These are phyloP conservation scores for Hygrocybe punicea DNA, from an alignment of 768 basidiomycete species.

Conservation along the genomic window DNA sequence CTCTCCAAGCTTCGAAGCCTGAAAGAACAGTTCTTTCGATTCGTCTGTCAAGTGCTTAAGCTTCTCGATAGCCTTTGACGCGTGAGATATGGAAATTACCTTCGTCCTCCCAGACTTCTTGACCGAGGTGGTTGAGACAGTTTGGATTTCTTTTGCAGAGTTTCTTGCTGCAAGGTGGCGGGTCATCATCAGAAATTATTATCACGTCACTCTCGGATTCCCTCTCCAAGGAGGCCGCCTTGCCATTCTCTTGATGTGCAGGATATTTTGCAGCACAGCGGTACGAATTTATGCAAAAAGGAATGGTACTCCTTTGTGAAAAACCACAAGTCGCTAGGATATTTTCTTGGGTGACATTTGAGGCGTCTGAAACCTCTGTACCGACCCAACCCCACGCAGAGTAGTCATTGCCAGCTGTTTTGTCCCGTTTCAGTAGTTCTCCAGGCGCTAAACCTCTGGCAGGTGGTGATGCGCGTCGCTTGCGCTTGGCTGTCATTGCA, in stretches of 20 bases:
- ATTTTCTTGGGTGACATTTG: constrained; percentile 66
- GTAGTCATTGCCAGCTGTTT: constrained; percentile 43
- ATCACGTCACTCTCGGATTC: constrained; percentile 62
- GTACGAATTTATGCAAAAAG: constrained; percentile 61
- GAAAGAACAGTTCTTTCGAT: constrained; percentile 50
- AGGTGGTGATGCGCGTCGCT: constrained; percentile 46
- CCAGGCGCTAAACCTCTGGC: constrained; percentile 57
- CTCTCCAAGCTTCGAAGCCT: constrained; percentile 48
- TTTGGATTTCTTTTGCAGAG: constrained; percentile 73
- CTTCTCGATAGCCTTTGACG: constrained; percentile 11
- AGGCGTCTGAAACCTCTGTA: constrained; percentile 52
- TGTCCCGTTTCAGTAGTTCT: constrained; percentile 58
- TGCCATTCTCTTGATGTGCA: background rate
- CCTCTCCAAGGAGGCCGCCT: constrained; percentile 24
- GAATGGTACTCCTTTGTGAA: constrained; percentile 45
- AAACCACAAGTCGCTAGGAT: constrained; percentile 66
- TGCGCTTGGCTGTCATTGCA: constrained; percentile 58
- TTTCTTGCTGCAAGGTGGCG: constrained; percentile 53
- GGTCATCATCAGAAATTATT: constrained; percentile 67
- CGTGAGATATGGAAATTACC: constrained; percentile 39
- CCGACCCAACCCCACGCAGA: constrained; percentile 82
- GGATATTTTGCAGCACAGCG: constrained; percentile 15
- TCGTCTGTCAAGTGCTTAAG: constrained; percentile 38
- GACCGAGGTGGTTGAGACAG: constrained; percentile 86
- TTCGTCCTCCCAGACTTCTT: constrained; percentile 75